Evolutionary conservation across 2,329 filamentous ascomycete genomes (phyloP).

Genomic region (Eurotiales sp.): DNA sequence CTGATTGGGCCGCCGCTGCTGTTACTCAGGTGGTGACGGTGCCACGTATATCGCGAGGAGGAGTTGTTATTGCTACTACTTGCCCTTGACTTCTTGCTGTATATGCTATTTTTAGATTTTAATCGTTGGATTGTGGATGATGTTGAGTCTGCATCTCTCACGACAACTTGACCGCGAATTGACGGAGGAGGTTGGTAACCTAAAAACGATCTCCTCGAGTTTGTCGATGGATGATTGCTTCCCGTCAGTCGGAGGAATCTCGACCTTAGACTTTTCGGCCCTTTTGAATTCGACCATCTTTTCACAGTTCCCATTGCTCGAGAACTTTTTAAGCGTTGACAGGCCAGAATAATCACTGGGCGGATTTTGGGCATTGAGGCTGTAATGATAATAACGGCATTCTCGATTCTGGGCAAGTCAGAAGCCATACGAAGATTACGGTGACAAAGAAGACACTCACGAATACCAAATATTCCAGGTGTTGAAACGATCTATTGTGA

Average conservation of each 20-base stretch:
- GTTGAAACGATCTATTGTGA: constrained; percentile 5
- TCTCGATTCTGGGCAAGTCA: constrained; percentile 9
- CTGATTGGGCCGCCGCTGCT: constrained; percentile 3
- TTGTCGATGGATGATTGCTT: background rate
- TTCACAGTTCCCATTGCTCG: background rate
- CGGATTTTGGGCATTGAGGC: constrained; percentile 15
- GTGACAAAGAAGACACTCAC: constrained; percentile 5
- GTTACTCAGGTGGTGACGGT: background rate
- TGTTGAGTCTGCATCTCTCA: background rate
- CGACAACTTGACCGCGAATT: background rate
- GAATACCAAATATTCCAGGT: constrained; percentile 14
- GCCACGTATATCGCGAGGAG: too few relatives aligned
- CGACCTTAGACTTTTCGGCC: background rate
- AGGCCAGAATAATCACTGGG: background rate
- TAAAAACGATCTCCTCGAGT: background rate
- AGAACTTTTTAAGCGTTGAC: background rate
- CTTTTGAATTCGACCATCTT: background rate
- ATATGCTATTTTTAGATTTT: background rate
- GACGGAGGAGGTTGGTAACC: background rate
- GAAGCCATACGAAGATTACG: background rate
- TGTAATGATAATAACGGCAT: constrained; percentile 14
- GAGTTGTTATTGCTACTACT: background rate
- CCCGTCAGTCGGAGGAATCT: background rate
- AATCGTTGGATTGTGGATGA: background rate
- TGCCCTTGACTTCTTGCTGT: background rate